Conservation (phyloP, 2,329 filamentous ascomycete genomes). For the Claviceps pusilla region DNA sequence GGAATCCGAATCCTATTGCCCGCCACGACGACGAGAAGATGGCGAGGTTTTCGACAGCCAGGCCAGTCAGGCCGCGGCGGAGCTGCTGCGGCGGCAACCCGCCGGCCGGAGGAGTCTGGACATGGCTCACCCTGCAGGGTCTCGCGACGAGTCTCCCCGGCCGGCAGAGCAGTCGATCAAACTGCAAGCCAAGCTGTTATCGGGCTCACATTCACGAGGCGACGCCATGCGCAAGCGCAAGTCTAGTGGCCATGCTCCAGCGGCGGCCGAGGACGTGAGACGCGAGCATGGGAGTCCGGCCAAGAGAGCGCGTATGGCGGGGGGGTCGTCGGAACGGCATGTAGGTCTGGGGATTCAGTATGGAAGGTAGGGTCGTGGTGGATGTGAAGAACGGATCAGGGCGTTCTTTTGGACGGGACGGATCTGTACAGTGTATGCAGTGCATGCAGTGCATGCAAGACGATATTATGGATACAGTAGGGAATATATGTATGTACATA, state of each 20-base stretch:
- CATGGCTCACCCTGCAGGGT: slow-evolving; percentile 27
- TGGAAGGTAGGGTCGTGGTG: slow-evolving; percentile 11
- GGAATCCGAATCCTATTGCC: slow-evolving; percentile 4
- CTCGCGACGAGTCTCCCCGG: slow-evolving; percentile 28
- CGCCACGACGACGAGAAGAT: slow-evolving; percentile 15
- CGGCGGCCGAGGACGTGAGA: slow-evolving; percentile 20
- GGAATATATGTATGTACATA: too few relatives aligned
- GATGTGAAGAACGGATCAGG: background rate
- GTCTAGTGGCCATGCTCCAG: slow-evolving; percentile 21
- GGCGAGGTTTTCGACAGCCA: slow-evolving; percentile 54
- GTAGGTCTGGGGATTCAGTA: slow-evolving; percentile 42
- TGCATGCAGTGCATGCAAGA: too few relatives aligned
- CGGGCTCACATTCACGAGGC: slow-evolving; percentile 18
- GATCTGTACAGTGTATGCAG: too few relatives aligned
- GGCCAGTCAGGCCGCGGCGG: slow-evolving; percentile 62
- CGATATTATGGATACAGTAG: too few relatives aligned
- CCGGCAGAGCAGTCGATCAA: slow-evolving; percentile 29
- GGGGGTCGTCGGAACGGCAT: slow-evolving; percentile 20
- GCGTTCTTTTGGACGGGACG: too few relatives aligned
- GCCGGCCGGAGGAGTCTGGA: slow-evolving; percentile 36
- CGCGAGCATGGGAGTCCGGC: slow-evolving; percentile 29
- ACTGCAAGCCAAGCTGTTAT: slow-evolving; percentile 37
- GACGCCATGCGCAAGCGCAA: slow-evolving; percentile 37
- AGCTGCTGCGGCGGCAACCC: slow-evolving; percentile 51
- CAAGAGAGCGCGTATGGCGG: slow-evolving; percentile 32